Conservation (phyloP, 2,329 filamentous ascomycete species). For the Diaporthe eres region DNA sequence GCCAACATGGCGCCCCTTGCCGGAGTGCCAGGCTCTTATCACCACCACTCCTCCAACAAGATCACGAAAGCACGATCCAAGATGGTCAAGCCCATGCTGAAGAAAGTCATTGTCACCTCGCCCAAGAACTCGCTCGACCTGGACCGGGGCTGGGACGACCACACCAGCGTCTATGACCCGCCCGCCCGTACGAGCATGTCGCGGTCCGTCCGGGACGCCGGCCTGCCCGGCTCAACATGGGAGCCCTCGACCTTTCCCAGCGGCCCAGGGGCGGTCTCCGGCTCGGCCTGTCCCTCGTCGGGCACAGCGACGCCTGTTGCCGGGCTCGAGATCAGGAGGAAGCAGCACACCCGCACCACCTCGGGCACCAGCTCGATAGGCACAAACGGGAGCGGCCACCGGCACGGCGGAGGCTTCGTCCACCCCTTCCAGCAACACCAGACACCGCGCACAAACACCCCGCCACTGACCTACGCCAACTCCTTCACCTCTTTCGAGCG, state of each 20-base stretch:
- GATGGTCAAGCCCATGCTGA: slow-evolving; percentile 73
- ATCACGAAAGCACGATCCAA: slow-evolving; percentile 64
- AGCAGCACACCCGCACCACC: slow-evolving; percentile 71
- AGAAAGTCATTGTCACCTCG: slow-evolving; percentile 65
- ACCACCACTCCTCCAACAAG: slow-evolving; percentile 49
- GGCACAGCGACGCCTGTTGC: slow-evolving; percentile 40
- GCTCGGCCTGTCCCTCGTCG: slow-evolving; percentile 44
- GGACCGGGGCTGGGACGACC: slow-evolving; percentile 72
- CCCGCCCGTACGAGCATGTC: slow-evolving; percentile 42
- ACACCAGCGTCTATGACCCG: slow-evolving; percentile 55
- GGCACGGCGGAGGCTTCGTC: slow-evolving; percentile 65
- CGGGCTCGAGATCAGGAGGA: slow-evolving; percentile 37
- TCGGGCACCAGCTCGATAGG: slow-evolving; percentile 68
- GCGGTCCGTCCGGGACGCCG: slow-evolving; percentile 58
- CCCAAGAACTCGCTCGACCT: slow-evolving; percentile 75
- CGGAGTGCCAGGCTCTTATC: slow-evolving; percentile 47
- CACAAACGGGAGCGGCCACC: slow-evolving; percentile 63
- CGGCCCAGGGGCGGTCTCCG: not conserved
- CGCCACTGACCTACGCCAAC: slow-evolving; percentile 71
- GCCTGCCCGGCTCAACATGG: slow-evolving; percentile 54
- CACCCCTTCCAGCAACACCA: slow-evolving; percentile 78
- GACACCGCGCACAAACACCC: slow-evolving; percentile 72
- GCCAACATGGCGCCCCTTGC: slow-evolving; percentile 55
- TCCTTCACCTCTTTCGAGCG: slow-evolving; percentile 63
- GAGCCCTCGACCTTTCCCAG: slow-evolving; percentile 39